These are phyloP conservation scores for Eucalyptus coolabah DNA, from an alignment of 345 rosid genomes.

Conservation along the genomic window DNA sequence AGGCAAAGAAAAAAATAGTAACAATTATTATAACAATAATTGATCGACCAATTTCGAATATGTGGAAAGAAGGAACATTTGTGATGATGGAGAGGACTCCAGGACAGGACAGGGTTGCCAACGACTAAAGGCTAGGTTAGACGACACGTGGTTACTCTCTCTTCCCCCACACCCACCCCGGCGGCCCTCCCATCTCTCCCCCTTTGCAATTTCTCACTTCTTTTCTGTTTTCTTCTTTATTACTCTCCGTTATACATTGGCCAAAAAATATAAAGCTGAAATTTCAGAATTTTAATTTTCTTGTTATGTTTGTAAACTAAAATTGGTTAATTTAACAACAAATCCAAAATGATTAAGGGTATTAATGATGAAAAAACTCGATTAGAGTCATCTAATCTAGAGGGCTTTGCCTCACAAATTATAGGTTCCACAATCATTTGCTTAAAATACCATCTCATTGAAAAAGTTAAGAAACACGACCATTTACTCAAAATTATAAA, in stretches of 20 bases:
- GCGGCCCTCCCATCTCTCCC: too few relatives aligned
- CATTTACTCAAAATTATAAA: background rate
- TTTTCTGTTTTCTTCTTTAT: background rate
- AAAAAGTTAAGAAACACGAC: background rate
- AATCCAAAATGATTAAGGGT: background rate
- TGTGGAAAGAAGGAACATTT: background rate
- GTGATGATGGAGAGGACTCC: background rate
- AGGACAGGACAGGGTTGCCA: background rate
- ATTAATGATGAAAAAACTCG: background rate
- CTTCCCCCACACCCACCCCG: too few relatives aligned
- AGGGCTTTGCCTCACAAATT: background rate
- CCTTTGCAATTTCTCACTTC: background rate
- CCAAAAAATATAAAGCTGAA: background rate
- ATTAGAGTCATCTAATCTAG: background rate
- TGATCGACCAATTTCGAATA: background rate
- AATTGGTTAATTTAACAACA: background rate
- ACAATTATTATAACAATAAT: too few relatives aligned
- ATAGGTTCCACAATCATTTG: too few relatives aligned
- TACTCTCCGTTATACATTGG: background rate
- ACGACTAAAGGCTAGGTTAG: background rate
- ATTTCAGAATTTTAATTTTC: background rate
- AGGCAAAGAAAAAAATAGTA: background rate
- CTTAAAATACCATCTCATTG: background rate
- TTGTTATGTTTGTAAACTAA: background rate
- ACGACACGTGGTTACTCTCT: background rate